phyloP scores from a whole-genome alignment of 169 alveolate genomes.

The Plasmodium malariae region DNA sequence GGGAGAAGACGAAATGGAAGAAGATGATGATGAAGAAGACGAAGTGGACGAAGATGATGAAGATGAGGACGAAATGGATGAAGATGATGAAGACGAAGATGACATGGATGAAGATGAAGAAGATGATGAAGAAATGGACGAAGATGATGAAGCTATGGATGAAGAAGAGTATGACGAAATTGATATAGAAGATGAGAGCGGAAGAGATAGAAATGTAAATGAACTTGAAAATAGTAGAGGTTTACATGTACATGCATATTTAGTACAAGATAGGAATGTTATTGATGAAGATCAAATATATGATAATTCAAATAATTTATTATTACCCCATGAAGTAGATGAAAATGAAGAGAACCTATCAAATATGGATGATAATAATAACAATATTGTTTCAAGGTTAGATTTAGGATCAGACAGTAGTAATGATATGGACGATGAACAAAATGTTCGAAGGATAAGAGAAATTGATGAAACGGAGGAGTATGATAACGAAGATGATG shows the following conservation, averaged over 20 bases:
- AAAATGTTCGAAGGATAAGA: slow-evolving; percentile 36
- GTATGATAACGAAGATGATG: slow-evolving; percentile 41
- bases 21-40: slow-evolving; percentile 78
- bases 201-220: slow-evolving; percentile 14
- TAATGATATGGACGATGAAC: slow-evolving; percentile 46
- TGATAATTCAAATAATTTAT: slow-evolving; percentile 78
- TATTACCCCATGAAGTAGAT: slow-evolving; percentile 86
- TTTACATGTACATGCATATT: slow-evolving; percentile 80
- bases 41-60: slow-evolving; percentile 74
- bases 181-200: slow-evolving; percentile 50
- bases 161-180: slow-evolving; percentile 77
- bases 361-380: slow-evolving; percentile 21
- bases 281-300: slow-evolving; percentile 78
- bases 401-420: slow-evolving; percentile 59
- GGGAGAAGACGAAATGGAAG: slow-evolving; percentile 76
- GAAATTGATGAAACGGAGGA: slow-evolving; percentile 71
- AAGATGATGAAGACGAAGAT: slow-evolving; percentile 81
- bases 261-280: slow-evolving; percentile 78
- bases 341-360: slow-evolving; percentile 80
- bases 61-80: slow-evolving; percentile 70
- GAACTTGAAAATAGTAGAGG: slow-evolving; percentile 78
- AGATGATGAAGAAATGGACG: slow-evolving; percentile 46
- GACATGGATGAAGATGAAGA: slow-evolving; percentile 52
- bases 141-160: slow-evolving; percentile 57
- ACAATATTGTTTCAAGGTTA: slow-evolving; percentile 57